phyloP scores from a whole-genome alignment of 129 eudicot genomes.

The Scalesia atractyloides region DNA sequence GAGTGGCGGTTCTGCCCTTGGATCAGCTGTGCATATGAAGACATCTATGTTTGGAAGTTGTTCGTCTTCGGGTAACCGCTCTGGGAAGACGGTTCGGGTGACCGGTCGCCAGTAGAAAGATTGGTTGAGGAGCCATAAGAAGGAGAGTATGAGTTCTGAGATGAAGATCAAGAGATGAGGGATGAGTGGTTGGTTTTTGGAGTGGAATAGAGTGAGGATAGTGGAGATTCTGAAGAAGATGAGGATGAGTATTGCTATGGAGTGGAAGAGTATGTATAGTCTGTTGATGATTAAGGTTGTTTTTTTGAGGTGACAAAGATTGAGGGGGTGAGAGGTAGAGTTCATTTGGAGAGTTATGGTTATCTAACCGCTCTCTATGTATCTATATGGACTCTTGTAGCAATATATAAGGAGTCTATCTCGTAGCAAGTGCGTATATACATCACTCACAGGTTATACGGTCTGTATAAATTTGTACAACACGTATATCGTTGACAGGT shows the following conservation, averaged over 20 bases:
- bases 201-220: slow-evolving; percentile 2
- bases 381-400: no score
- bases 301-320: slow-evolving; percentile 32
- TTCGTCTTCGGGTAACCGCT: slow-evolving; percentile 39
- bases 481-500: no score
- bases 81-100: slow-evolving; percentile 40
- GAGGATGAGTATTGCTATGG: slow-evolving; percentile 31
- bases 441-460: no score
- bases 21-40: slow-evolving; percentile 63
- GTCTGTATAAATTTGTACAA: no score
- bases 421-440: no score
- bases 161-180: slow-evolving; percentile 36
- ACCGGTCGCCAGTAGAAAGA: slow-evolving; percentile 46
- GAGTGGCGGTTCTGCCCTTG: slow-evolving; percentile 45
- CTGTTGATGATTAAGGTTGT: slow-evolving; percentile 35
- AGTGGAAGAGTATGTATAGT: slow-evolving; percentile 32
- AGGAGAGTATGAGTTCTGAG: slow-evolving; percentile 35
- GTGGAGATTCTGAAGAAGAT: slow-evolving; percentile 40
- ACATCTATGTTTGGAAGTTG: slow-evolving; percentile 52
- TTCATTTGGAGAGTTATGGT: slow-evolving; percentile 11
- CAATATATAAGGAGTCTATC: no score
- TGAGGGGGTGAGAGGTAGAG: slow-evolving; percentile 28
- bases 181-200: slow-evolving; percentile 7
- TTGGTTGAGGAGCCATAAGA: slow-evolving; percentile 43
- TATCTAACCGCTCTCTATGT: not conserved